Percentiles rank a stretch among this genome's conserved stretches.
phyloP scores from a whole-genome alignment of 495 filamentous ascomycete genomes.

The Penicillium verhagenii region DNA sequence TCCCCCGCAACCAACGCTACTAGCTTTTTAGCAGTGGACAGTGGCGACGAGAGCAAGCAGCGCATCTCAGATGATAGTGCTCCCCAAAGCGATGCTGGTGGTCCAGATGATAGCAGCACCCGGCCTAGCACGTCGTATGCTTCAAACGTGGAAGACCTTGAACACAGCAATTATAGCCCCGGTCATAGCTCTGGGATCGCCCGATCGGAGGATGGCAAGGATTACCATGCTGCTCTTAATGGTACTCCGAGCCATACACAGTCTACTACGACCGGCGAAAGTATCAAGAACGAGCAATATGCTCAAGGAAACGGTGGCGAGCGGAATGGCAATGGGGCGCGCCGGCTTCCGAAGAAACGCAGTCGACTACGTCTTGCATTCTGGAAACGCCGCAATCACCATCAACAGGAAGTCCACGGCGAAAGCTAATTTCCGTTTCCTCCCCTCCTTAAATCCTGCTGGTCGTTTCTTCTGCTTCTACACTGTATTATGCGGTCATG shows the following conservation, averaged over 20 bases:
- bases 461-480: constrained; percentile 6
- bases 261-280: constrained; percentile 32
- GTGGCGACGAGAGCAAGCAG: constrained; percentile 40
- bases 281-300: constrained; percentile 25
- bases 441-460: not conserved
- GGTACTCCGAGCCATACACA: constrained; percentile 30
- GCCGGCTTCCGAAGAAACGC: constrained; percentile 36
- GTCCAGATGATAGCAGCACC: constrained; percentile 28
- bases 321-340: constrained; percentile 19
- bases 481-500: constrained; percentile 32
- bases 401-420: constrained; percentile 38
- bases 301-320: constrained; percentile 22
- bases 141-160: constrained; percentile 18
- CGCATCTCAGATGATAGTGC: constrained; percentile 30
- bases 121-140: constrained; percentile 33
- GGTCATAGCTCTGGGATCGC: constrained; percentile 14
- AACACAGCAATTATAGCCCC: constrained; percentile 19
- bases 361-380: constrained; percentile 48
- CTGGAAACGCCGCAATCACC: constrained; percentile 42
- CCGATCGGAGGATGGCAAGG: constrained; percentile 30
- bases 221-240: constrained; percentile 23
- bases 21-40: constrained; percentile 50
- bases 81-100: constrained; percentile 27
- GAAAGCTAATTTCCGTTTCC: constrained; percentile 31
- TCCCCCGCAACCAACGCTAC: constrained; percentile 54